Evolutionary conservation across 352 stramenopile species (phyloP), one percentile per base, ranked within the genome.

Genomic region (Phytopythium ostracodes): DNA sequence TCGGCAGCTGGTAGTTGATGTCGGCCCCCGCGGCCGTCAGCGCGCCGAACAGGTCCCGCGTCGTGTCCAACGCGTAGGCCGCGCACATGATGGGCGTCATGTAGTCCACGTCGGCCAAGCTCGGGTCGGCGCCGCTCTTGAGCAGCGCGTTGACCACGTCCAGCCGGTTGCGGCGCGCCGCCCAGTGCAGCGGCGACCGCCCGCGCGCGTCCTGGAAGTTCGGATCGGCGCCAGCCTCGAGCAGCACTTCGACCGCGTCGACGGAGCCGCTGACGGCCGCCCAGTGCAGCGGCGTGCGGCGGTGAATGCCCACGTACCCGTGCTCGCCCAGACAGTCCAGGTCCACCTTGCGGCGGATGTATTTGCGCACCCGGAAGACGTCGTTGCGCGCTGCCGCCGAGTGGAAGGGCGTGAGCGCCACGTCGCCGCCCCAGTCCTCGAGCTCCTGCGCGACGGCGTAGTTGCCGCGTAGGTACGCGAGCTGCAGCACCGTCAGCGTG

Each of bases 381-480:
- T 94, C 73, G 53, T 92, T 91, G 27, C 64, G 56, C 5, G 72
- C 82, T 11, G 84, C 82, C 15, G 82, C 86, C 15, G 68, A 71
- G 59, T 94, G 86, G 31, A 94, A 89, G 1, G 86, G 86, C 33
- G 86, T 94, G 18, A 94, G 66, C 6, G 86, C 84, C 1, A 94
- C 81, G 59, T 94, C 86, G 9, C 80, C 78, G 38, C 86, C 86
- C 81, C 81, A 90, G 18, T 91, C 82, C 62, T 94, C 86, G 0
- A 94, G 70, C 51, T 88, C 84, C 40, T 88, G 79, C 0, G 79
- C 84, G 0, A 94, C 81, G 0, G 84, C 82, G 43, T 84, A 91
- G 64, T 93, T 92, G 10, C 81, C 75, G 42, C 86, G 77, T 31
- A 94, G 40, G 59, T 94, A 94, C 24, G 85, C 83, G 4, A 92